Base-by-base conservation (phyloP, 1,139 yeast genomes). In the Entelexis sorbosivorans region DNA sequence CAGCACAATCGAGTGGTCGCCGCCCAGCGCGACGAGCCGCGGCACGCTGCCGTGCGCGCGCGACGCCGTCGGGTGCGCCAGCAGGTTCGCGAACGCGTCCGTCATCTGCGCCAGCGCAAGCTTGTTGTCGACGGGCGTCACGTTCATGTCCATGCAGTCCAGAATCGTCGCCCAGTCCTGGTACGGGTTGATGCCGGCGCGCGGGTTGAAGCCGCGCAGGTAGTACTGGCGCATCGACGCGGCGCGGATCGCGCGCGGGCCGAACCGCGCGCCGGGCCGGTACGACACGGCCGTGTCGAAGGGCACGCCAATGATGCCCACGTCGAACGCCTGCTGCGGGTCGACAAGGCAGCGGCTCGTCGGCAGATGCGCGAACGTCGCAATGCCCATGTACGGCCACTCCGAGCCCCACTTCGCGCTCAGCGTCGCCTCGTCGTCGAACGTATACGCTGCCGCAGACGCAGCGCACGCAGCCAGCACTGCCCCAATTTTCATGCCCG, bases 81-180 rank as follows among this genome's bases (percentile, higher is more conserved):
- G 60, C 55, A 82, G 69, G 60, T 79, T 84, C 52, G 73, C 77
- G 64, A 79, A 82, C 17, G 63, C 93, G 60, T 70, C 66, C 9
- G 78, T 74, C 91, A 83, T 82, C 65, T 82, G 89, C 59, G 73
- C 70, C 61, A 82, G 73, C 0, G 89, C 91, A 56, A 83, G 67
- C 19, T 67, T 61, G 62, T 82, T 82, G 63, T 83, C 91, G 80
- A 82, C 78, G 16, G 91, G 91, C 1, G 87, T 73, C 17, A 82
- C 78, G 1, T 91, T 89, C 48, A 83, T 77, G 65, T 83, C 93
- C n/a, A 86, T 87, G 68, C 93, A 83, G 66, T 83, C 93, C 26
- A 82, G 59, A 17, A 83, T 68, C 47, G 68, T 73, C 22, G 89
- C 88, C 87, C 89, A 81, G 48, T 74, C 67, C 33, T 67, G 64